A percentile compares a stretch with the other conserved stretches of the same genome.
Conservation (phyloP, 805 yeast genomes). For the Kodamaea leandrae region DNA sequence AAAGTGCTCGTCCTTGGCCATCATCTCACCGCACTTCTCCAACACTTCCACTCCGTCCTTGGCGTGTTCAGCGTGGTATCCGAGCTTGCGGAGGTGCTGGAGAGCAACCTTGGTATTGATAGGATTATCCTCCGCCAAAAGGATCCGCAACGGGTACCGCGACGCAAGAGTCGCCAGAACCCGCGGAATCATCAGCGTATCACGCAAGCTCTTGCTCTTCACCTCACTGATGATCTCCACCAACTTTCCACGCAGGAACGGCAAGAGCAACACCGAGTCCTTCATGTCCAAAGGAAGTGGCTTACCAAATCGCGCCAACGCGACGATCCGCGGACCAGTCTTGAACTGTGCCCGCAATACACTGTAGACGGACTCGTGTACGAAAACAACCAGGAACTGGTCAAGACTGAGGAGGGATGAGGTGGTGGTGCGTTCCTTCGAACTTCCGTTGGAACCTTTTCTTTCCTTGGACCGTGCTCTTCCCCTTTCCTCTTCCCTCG, state of each 20-base stretch:
- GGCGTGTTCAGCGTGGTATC: slow-evolving; percentile 51
- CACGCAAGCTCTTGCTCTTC: slow-evolving; percentile 1
- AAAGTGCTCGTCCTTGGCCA: slow-evolving; percentile 32
- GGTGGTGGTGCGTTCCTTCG: slow-evolving; percentile 7
- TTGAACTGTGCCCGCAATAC: not conserved
- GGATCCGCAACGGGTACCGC: slow-evolving; percentile 41
- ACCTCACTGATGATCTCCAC: slow-evolving; percentile 9
- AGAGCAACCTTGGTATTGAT: slow-evolving; percentile 50
- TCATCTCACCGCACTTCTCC: slow-evolving; percentile 29
- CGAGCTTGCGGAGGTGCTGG: slow-evolving; percentile 47
- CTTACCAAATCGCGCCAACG: slow-evolving; percentile 31
- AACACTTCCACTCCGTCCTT: slow-evolving; percentile 49
- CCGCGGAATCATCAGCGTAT: not conserved
- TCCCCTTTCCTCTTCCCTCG: not conserved
- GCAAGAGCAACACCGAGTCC: slow-evolving; percentile 26
- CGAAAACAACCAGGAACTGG: slow-evolving; percentile 19
- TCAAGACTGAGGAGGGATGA: slow-evolving; percentile 13
- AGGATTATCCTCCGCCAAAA: slow-evolving; percentile 56
- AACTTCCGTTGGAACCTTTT: not conserved
- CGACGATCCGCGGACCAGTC: slow-evolving; percentile 12
- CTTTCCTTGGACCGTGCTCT: not conserved
- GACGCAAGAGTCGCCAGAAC: slow-evolving; percentile 9
- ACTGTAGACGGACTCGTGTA: slow-evolving; percentile 19
- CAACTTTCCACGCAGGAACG: slow-evolving; percentile 27
- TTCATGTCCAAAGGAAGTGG: slow-evolving; percentile 21